Evolutionary conservation across 768 basidiomycete genomes (phyloP).

Genomic region (Termitomyces sp.): DNA sequence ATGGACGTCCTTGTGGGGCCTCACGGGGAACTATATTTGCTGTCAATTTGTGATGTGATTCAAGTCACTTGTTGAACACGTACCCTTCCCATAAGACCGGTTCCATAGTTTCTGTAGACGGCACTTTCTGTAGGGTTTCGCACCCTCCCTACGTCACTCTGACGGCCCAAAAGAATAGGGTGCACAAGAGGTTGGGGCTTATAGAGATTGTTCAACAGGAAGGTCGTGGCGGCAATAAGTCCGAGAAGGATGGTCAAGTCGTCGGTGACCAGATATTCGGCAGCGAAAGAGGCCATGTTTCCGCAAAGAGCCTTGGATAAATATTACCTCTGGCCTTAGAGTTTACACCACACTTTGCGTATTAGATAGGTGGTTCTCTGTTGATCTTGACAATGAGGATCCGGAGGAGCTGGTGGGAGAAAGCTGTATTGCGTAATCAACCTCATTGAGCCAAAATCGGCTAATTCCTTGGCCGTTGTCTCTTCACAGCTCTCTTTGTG

Average conservation of each 20-base stretch:
- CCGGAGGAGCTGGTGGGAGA: conserved; percentile 5
- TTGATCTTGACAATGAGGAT: not conserved
- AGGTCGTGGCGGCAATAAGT: conserved; percentile 71
- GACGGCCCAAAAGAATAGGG: conserved; percentile 88
- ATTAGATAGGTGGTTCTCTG: not conserved
- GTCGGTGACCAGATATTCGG: conserved; percentile 68
- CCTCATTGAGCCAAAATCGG: not conserved
- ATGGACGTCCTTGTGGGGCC: conserved; percentile 70
- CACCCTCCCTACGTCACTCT: conserved; percentile 85
- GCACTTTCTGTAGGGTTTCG: conserved; percentile 81
- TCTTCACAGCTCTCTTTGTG: not conserved
- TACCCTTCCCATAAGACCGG: conserved; percentile 78
- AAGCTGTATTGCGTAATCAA: conserved; percentile 14
- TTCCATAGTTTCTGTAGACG: conserved; percentile 87
- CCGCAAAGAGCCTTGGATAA: not conserved
- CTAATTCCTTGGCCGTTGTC: not conserved
- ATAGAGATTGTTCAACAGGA: conserved; percentile 74
- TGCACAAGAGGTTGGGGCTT: conserved; percentile 85
- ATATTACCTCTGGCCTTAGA: not conserved
- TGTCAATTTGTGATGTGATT: conserved; percentile 2
- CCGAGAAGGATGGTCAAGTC: conserved; percentile 77
- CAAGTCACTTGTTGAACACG: conserved; percentile 22
- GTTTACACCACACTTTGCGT: not conserved
- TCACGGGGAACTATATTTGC: conserved; percentile 58
- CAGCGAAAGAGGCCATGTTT: conserved; percentile 28